Evolutionary conservation across 352 stramenopile genomes (phyloP).

Genomic region (Phytopythium cucurbitacearum): DNA sequence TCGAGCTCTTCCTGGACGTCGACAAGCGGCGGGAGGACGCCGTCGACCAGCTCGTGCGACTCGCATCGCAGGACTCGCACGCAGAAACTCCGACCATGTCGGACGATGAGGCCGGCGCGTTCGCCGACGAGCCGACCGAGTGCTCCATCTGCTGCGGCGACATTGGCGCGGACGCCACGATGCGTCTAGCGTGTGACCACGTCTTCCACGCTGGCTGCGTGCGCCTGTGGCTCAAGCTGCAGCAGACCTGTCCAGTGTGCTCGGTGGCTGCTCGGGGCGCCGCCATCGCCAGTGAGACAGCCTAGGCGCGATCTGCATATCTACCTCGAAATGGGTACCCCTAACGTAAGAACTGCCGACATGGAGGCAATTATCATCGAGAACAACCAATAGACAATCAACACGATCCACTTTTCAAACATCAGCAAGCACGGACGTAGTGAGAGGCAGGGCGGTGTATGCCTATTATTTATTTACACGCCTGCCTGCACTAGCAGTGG

Average conservation of each 20-base stretch:
- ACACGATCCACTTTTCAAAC: too few species aligned
- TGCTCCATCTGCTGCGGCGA: slow-evolving; percentile 65
- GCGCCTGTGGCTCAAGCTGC: slow-evolving; percentile 60
- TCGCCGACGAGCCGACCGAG: slow-evolving; percentile 37
- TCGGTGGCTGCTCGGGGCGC: slow-evolving; percentile 12
- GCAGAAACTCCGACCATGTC: too few species aligned
- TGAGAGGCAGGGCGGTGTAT: too few species aligned
- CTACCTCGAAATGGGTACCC: too few species aligned
- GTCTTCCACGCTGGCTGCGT: slow-evolving; percentile 64
- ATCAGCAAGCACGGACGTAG: too few species aligned
- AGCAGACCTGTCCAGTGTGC: slow-evolving; percentile 72
- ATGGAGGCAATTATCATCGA: too few species aligned
- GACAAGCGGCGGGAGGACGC: slow-evolving; percentile 19
- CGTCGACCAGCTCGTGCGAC: slow-evolving; percentile 18
- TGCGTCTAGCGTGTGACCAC: slow-evolving; percentile 56
- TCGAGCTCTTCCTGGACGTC: slow-evolving; percentile 60
- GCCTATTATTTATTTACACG: too few species aligned
- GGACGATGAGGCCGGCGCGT: not conserved
- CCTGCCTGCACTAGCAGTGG: not conserved
- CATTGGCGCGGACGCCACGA: slow-evolving; percentile 37
- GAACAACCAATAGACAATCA: too few species aligned
- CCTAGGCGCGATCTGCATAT: too few species aligned
- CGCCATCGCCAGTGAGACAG: not conserved
- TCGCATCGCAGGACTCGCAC: slow-evolving; percentile 3
- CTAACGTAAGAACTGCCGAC: too few species aligned